Evolutionary conservation across 148 eudicot species (phyloP), one percentile per base, ranked within the genome.

Genomic region (Salicornia ramosissima): DNA sequence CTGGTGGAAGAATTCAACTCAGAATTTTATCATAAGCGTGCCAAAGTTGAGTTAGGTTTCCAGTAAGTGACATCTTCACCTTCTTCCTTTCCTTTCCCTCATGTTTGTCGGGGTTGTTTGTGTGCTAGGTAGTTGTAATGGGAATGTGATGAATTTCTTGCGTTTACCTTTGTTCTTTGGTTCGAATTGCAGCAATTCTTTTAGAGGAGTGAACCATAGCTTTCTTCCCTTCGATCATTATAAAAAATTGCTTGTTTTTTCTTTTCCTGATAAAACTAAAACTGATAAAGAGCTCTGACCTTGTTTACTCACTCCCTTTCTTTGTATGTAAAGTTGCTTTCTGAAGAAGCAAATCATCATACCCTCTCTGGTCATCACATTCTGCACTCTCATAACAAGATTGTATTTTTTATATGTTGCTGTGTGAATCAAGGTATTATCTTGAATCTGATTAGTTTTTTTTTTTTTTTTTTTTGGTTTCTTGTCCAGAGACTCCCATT

Each of bases 11-110:
- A 49, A 55, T 69, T 45, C 58, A 78, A 76, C 64, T 71, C 79
- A 4, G 91, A 90, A 68, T 76, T 77, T 30, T 86, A 85, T 69
- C 80, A 73, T 75, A 93, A 93, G 81, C 91, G 96, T 33, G 87
- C 95, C 19, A 93, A 90, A 82, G 33, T 82, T 39, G 78, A 73
- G 42, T 68, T 45, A 28, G 49, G 63, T 55, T 66, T 56, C 26
- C 53, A 52, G 85, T 82, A 72, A 75, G 82, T 33, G 19, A 25
- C 39, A 31, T 62, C 50, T 52, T 10, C 66, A 30, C 19, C 33
- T 58, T 6, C 19, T 70, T 4, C 21, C 0, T 68, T 7, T 43
- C 0, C 26, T n/a, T n/a, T n/a, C n/a, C n/a, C n/a, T n/a, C n/a
- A n/a, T 42, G 3, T 2, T 30, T 53, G 3, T 56, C 42, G 40